Conservation (phyloP, 2,329 filamentous ascomycete genomes). For the Calonectria pteridis region DNA sequence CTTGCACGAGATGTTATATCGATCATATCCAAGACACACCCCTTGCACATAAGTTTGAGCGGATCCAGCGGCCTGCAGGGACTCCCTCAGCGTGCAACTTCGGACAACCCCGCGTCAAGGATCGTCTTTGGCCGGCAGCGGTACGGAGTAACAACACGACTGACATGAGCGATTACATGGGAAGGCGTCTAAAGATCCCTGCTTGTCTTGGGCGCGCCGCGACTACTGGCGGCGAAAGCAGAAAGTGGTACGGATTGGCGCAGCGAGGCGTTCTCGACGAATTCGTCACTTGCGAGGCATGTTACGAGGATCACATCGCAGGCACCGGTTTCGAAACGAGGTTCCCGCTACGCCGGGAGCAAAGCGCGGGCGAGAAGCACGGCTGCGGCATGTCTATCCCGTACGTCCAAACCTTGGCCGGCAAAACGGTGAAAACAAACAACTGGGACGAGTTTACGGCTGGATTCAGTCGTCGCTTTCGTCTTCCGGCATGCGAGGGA, state of each 20-base stretch:
- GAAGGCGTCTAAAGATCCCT: constrained; percentile 39
- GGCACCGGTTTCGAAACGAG: constrained; percentile 45
- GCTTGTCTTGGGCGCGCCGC: constrained; percentile 45
- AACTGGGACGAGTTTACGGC: constrained; percentile 49
- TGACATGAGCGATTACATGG: constrained; percentile 45
- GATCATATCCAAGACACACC: constrained; percentile 50
- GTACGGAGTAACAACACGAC: constrained; percentile 41
- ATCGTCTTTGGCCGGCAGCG: constrained; percentile 51
- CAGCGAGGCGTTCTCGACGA: constrained; percentile 47
- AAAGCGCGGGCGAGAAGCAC: constrained; percentile 47
- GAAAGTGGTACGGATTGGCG: constrained; percentile 50
- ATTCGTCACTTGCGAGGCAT: constrained; percentile 54
- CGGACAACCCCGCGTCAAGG: constrained; percentile 48
- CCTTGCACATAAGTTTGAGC: constrained; percentile 47
- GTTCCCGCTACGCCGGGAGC: constrained; percentile 44
- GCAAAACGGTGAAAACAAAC: constrained; percentile 33
- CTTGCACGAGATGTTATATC: constrained; percentile 58
- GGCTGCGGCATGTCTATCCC: constrained; percentile 46
- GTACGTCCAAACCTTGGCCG: constrained; percentile 37
- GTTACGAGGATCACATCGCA: constrained; percentile 50
- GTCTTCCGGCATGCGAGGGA: constrained; percentile 47
- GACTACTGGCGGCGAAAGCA: constrained; percentile 34
- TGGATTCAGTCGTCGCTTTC: constrained; percentile 35
- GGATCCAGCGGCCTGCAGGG: constrained; percentile 39
- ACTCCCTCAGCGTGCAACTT: constrained; percentile 48